These are phyloP conservation scores for Neurospora africana DNA, from an alignment of 495 filamentous ascomycete species.

Conservation along the genomic window DNA sequence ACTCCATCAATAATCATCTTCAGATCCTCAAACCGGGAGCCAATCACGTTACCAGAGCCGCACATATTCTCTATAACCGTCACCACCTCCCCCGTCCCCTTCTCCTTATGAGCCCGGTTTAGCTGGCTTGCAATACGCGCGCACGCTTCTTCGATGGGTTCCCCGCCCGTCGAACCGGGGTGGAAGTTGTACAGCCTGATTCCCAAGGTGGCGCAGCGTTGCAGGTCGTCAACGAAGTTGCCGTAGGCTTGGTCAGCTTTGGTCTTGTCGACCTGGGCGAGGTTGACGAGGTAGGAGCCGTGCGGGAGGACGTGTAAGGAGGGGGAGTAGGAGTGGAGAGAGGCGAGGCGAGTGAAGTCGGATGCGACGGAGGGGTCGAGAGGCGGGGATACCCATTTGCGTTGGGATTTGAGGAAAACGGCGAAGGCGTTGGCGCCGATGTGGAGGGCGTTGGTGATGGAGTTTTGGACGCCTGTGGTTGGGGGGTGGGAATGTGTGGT, in stretches of 20 bases:
- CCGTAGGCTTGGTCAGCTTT: constrained; percentile 82
- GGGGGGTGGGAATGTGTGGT: not conserved
- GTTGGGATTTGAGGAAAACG: constrained; percentile 88
- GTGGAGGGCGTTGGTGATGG: constrained; percentile 65
- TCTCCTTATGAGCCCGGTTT: constrained; percentile 68
- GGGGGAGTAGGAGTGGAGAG: constrained; percentile 62
- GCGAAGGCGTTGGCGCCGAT: constrained; percentile 91
- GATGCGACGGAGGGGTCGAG: constrained; percentile 55
- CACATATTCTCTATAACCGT: constrained; percentile 95
- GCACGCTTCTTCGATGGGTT: constrained; percentile 56
- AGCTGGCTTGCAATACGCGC: constrained; percentile 66
- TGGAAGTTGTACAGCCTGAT: constrained; percentile 96
- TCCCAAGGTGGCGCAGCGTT: constrained; percentile 59
- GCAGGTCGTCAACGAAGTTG: constrained; percentile 79
- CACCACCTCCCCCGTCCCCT: constrained; percentile 60
- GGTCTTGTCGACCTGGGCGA: constrained; percentile 67
- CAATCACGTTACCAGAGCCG: constrained; percentile 77
- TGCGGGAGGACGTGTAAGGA: constrained; percentile 70
- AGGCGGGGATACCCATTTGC: constrained; percentile 85
- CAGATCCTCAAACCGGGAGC: constrained; percentile 73
- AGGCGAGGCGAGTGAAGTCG: constrained; percentile 55
- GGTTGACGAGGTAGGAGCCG: constrained; percentile 92
- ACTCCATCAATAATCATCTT: constrained; percentile 70
- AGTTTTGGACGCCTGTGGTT: constrained; percentile 69
- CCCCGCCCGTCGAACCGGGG: constrained; percentile 67